Percentiles rank a stretch among this genome's conserved stretches.
Conservation (phyloP, 768 basidiomycete species). For the Rhodotorula babjevae region DNA sequence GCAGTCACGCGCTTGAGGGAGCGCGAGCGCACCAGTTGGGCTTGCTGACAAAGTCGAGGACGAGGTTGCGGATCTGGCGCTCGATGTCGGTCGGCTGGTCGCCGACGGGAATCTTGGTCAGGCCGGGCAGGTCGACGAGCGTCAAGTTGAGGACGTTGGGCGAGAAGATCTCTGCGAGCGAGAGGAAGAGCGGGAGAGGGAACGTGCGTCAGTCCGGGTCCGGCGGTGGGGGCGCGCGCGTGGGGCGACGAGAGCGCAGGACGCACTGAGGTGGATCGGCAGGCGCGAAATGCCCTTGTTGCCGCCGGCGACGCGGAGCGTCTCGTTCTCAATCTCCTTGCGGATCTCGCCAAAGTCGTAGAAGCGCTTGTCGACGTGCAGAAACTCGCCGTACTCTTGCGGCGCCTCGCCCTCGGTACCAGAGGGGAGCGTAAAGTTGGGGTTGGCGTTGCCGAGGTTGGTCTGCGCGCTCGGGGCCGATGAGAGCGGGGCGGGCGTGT, state of each 20-base stretch:
- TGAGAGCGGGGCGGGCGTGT: slow-evolving; percentile 64
- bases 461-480: slow-evolving; percentile 34
- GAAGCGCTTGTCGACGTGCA: slow-evolving; percentile 91
- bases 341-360: slow-evolving; percentile 94
- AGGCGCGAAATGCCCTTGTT: slow-evolving; percentile 97
- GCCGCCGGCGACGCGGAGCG: slow-evolving; percentile 84
- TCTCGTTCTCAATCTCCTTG: slow-evolving; percentile 96
- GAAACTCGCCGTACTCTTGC: slow-evolving; percentile 94
- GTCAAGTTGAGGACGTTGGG: slow-evolving; percentile 93
- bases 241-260: neutral
- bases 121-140: slow-evolving; percentile 88
- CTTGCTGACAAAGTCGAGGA: slow-evolving; percentile 93
- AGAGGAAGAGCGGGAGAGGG: neutral
- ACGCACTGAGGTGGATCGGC: slow-evolving; percentile 71
- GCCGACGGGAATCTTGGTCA: slow-evolving; percentile 94
- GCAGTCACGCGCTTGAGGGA: neutral
- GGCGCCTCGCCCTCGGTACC: neutral
- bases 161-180: slow-evolving; percentile 71
- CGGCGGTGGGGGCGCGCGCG: too few relatives aligned
- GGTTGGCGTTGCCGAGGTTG: slow-evolving; percentile 37
- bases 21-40: slow-evolving; percentile 70
- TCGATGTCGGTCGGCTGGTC: slow-evolving; percentile 93
- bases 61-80: slow-evolving; percentile 85
- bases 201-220: neutral
- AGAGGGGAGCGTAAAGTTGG: slow-evolving; percentile 16